Evolutionary conservation across 179 eudicot genomes (phyloP).

Genomic region (Heliamphora pulchella): DNA sequence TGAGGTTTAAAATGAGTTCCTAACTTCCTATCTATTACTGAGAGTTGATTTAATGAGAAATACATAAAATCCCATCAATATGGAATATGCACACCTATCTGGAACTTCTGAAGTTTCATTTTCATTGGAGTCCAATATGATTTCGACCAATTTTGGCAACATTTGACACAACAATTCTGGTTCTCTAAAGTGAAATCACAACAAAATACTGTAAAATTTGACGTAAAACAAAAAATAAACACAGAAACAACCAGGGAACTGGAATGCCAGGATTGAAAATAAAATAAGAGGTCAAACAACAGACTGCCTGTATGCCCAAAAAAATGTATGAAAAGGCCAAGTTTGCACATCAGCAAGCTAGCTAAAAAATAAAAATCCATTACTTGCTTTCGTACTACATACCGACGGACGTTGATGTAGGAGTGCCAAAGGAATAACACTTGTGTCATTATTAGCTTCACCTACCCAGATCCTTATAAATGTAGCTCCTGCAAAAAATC

Average conservation of each 20-base stretch:
- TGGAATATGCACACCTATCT: background rate
- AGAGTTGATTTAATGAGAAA: background rate
- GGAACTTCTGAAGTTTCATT: background rate
- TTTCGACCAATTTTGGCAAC: background rate
- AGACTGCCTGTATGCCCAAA: background rate
- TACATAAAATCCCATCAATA: background rate
- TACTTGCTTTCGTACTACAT: constrained; percentile 19
- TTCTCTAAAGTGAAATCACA: background rate
- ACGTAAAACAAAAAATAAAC: background rate
- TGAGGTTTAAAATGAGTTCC: background rate
- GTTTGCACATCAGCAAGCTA: constrained; percentile 1
- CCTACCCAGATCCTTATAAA: constrained; percentile 69
- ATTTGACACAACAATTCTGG: background rate
- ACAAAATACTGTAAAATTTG: background rate
- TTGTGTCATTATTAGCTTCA: constrained; percentile 38
- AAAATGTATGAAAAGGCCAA: background rate
- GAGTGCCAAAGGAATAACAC: constrained; percentile 54
- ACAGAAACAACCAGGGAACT: background rate
- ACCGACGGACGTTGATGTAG: constrained; percentile 47
- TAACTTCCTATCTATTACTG: background rate
- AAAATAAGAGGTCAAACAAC: background rate
- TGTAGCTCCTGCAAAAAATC: constrained; percentile 40
- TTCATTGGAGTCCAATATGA: background rate
- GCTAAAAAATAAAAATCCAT: background rate
- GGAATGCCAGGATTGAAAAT: background rate